Base-by-base conservation (phyloP, 371 early-diverging fungal species). In the Ordospora colligata region DNA sequence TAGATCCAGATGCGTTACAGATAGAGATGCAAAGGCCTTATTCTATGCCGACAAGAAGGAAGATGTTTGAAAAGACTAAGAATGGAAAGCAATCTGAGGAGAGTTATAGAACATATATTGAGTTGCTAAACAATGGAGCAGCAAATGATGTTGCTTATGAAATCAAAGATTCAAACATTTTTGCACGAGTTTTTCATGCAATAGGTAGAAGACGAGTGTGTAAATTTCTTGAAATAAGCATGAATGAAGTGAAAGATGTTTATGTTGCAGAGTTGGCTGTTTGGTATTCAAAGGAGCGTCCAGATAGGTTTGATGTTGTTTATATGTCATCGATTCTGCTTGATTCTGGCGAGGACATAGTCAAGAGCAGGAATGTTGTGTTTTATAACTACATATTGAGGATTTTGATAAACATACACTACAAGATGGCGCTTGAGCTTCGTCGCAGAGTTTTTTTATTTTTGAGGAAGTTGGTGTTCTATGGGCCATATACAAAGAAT, bases 11-110 rank as follows among this genome's bases (percentile, higher is more conserved):
- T n/a, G 63, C 22, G 12, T 53, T 73, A 27, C 44, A 11, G 12
- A 37, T n/a, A 9, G 37, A 27, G 9, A 27, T 73, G 40, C 53
- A 73, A 42, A 45, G 19, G 21, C 4, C 12, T 32, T 17, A 50
- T 9, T 51, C 51, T 42, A 22, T n/a, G 6, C 17, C 22, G 19
- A 52, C 49, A 52, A 51, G 25, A 21, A 73, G 14, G 19, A 52
- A 51, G 10, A 66, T 73, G 27, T 73, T 73, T 66, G 46, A 37
- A 14, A 50, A 53, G 42, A 17, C 64, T n/a, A 73, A 73, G 37
- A 22, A 47, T 25, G 6, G 12, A 7, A 14, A 25, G 14, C 58
- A 73, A 45, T 37, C 43, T 40, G 40, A 64, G 43, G 23, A 52
- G 37, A 23, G 64, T 10, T 73, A 73, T 19, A 64, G 27, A 27